These are phyloP conservation scores for Saccharomyces hybrid DNA, from an alignment of 1,139 yeast genomes.

Conservation along the genomic window DNA sequence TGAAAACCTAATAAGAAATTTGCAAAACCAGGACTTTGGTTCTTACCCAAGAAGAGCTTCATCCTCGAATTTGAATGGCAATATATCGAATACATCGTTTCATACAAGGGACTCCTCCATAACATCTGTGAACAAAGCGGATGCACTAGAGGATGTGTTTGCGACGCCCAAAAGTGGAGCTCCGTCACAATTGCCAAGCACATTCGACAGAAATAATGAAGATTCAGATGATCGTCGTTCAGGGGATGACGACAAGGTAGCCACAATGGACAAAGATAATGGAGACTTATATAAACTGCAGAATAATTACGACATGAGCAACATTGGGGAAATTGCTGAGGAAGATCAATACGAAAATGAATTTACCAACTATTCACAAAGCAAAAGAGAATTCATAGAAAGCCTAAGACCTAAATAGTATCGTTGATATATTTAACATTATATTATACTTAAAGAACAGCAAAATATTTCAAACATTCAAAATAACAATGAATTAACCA, in stretches of 20 bases:
- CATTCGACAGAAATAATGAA: not conserved
- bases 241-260: slow-evolving; percentile 1
- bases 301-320: slow-evolving; percentile 31
- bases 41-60: slow-evolving; percentile 34
- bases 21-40: slow-evolving; percentile 27
- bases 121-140: slow-evolving; percentile 11
- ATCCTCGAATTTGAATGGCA: slow-evolving; percentile 21
- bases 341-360: slow-evolving; percentile 39
- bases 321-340: slow-evolving; percentile 32
- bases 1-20: slow-evolving; percentile 20
- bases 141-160: slow-evolving; percentile 17
- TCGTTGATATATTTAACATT: slow-evolving; percentile 1
- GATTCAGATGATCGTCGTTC: not conserved
- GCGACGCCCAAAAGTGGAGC: slow-evolving; percentile 20
- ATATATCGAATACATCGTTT: slow-evolving; percentile 20
- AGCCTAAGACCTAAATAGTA: slow-evolving; percentile 33
- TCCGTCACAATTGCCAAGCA: slow-evolving; percentile 2
- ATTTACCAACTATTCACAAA: slow-evolving; percentile 35
- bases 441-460: not conserved
- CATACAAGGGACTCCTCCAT: slow-evolving; percentile 22
- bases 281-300: slow-evolving; percentile 25
- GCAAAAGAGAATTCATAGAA: slow-evolving; percentile 34
- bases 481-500: no score
- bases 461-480: not conserved
- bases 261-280: slow-evolving; percentile 9